Evolutionary conservation across 345 rosid genomes (phyloP).

Genomic region (Sonneratia alba): DNA sequence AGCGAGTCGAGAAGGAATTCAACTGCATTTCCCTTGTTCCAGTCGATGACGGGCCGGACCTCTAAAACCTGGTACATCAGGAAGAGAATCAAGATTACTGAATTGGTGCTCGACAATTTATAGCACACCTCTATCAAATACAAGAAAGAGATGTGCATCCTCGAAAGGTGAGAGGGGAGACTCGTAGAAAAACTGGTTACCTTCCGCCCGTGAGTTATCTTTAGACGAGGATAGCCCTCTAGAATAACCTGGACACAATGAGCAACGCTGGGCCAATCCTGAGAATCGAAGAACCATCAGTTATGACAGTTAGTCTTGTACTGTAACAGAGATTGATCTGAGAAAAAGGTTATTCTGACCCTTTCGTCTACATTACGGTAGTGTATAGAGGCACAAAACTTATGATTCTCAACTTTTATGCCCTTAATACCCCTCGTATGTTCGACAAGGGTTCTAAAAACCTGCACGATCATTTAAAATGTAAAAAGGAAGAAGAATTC

Average conservation of each 20-base stretch:
- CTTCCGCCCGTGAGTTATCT: slow-evolving; percentile 64
- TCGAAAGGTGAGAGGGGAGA: background rate
- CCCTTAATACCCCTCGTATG: slow-evolving; percentile 62
- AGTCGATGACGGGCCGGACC: slow-evolving; percentile 81
- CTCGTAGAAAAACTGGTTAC: slow-evolving; percentile 11
- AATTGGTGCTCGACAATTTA: background rate
- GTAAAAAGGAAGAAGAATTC: background rate
- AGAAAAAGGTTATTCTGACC: slow-evolving; percentile 22
- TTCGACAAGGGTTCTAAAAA: slow-evolving; percentile 64
- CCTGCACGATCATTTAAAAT: slow-evolving; percentile 22
- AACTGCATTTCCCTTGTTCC: slow-evolving; percentile 97
- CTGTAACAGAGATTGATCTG: background rate
- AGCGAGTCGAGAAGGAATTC: slow-evolving; percentile 81
- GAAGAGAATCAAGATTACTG: background rate
- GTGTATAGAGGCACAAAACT: slow-evolving; percentile 89
- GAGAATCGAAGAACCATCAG: slow-evolving; percentile 6
- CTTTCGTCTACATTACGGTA: slow-evolving; percentile 90
- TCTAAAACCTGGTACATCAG: slow-evolving; percentile 66
- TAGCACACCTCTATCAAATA: background rate
- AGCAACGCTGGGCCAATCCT: slow-evolving; percentile 76
- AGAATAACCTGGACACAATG: slow-evolving; percentile 65
- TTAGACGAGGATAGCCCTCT: slow-evolving; percentile 62
- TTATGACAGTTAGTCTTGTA: background rate
- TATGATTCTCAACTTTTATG: slow-evolving; percentile 82
- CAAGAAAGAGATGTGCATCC: background rate